Evolutionary conservation across 345 rosid genomes (phyloP).

Genomic region (Atalantia buxifolia): DNA sequence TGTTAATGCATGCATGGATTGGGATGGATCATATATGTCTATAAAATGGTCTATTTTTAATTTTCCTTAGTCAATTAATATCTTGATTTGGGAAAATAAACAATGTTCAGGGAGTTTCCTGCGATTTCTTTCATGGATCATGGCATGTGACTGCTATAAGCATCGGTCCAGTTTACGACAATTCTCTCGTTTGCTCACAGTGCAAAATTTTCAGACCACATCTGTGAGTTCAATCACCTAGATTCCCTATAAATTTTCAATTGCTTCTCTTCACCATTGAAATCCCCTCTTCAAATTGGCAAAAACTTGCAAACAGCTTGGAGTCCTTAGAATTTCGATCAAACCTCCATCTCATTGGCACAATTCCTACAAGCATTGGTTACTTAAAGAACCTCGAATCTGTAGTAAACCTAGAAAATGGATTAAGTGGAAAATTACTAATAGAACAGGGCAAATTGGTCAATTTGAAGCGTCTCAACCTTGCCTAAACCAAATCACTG

Average conservation of each 20-base stretch:
- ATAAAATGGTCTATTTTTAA: no score
- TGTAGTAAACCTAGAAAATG: conserved; percentile 30
- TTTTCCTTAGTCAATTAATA: not conserved
- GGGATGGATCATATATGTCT: no score
- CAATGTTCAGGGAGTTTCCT: conserved; percentile 36
- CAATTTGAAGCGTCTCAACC: conserved; percentile 28
- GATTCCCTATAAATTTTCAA: conserved; percentile 28
- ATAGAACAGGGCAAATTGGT: conserved; percentile 19
- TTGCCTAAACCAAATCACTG: conserved; percentile 23
- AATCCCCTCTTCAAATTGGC: conserved; percentile 29
- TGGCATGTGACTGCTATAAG: conserved; percentile 32
- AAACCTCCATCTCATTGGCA: conserved; percentile 32
- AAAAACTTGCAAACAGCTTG: conserved; percentile 17
- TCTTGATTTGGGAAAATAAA: not conserved
- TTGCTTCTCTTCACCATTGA: conserved; percentile 27
- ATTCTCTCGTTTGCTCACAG: conserved; percentile 27
- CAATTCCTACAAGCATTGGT: conserved; percentile 23
- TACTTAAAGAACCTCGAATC: conserved; percentile 28
- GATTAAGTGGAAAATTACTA: conserved; percentile 28
- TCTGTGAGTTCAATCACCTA: conserved; percentile 31
- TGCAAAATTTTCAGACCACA: conserved; percentile 27
- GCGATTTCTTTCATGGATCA: conserved; percentile 24
- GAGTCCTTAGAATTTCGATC: conserved; percentile 33
- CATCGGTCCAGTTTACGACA: conserved; percentile 34
- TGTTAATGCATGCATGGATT: no score